Percentiles rank a stretch among this genome's conserved stretches.
Evolutionary conservation across 768 basidiomycete species (phyloP).

Genomic region (Termitomyces eurrhizus): DNA sequence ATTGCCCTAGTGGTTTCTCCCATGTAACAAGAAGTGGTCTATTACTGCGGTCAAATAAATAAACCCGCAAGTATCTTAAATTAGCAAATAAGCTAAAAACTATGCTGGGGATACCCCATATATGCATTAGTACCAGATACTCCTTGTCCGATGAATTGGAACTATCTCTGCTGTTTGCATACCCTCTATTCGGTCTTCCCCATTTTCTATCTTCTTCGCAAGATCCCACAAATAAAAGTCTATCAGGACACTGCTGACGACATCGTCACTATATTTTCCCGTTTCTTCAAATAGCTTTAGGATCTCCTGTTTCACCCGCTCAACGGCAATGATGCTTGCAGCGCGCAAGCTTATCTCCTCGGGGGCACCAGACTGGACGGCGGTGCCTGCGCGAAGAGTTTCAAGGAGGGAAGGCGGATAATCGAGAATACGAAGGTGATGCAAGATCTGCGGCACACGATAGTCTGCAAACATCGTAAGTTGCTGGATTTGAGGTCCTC

Average conservation of each 20-base stretch:
- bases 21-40: background rate
- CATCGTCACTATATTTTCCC: conserved; percentile 22
- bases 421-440: conserved; percentile 72
- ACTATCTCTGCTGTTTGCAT: conserved; percentile 52
- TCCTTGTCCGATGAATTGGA: conserved; percentile 76
- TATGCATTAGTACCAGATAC: conserved; percentile 72
- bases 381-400: conserved; percentile 39
- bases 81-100: background rate
- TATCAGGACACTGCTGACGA: conserved; percentile 73
- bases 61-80: background rate
- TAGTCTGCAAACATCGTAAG: conserved; percentile 96
- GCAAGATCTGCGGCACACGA: conserved; percentile 85
- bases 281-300: conserved; percentile 27
- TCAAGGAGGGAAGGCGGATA: conserved; percentile 64
- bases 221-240: conserved; percentile 93
- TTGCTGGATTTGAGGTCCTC: conserved; percentile 57
- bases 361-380: conserved; percentile 50
- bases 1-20: conserved; percentile 3
- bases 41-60: background rate
- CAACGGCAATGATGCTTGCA: conserved; percentile 77
- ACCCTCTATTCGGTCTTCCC: conserved; percentile 55
- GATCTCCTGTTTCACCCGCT: conserved; percentile 64
- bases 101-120: background rate
- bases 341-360: conserved; percentile 81
- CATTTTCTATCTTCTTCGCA: conserved; percentile 69